Percentiles rank a stretch among this genome's conserved stretches.
Conservation (phyloP, 169 alveolate species). For the Cryptosporidium bovis region DNA sequence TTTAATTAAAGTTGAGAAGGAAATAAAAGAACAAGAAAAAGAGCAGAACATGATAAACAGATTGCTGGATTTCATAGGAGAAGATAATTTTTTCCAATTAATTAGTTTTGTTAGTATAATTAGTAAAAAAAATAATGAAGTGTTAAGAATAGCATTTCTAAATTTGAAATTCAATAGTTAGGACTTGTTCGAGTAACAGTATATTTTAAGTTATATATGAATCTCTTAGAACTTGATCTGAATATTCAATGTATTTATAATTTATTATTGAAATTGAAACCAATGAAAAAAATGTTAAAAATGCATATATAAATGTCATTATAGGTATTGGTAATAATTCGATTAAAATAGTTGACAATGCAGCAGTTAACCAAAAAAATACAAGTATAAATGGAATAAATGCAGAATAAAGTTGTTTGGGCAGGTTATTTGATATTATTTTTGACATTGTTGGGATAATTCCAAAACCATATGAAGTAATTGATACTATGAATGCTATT, state of each 20-base stretch:
- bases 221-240: background rate
- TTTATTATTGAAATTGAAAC: slow-evolving; percentile 38
- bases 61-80: slow-evolving; percentile 20
- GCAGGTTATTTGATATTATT: slow-evolving; percentile 6
- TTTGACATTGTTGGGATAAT: slow-evolving; percentile 42
- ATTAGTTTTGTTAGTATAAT: slow-evolving; percentile 21
- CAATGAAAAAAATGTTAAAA: slow-evolving; percentile 21
- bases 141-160: slow-evolving; percentile 4
- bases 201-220: too few relatives aligned
- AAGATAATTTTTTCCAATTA: slow-evolving; percentile 10
- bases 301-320: slow-evolving; percentile 15
- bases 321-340: slow-evolving; percentile 58
- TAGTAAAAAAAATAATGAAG: background rate
- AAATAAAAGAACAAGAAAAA: slow-evolving; percentile 55
- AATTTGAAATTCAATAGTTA: background rate
- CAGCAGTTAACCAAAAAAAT: slow-evolving; percentile 52
- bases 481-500: background rate
- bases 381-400: slow-evolving; percentile 21
- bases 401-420: slow-evolving; percentile 31
- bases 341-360: slow-evolving; percentile 23
- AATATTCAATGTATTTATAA: slow-evolving; percentile 8
- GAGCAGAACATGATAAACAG: slow-evolving; percentile 28
- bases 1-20: slow-evolving; percentile 44
- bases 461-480: slow-evolving; percentile 46
- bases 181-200: background rate